Percentiles rank a stretch among this genome's conserved stretches.
These are phyloP conservation scores for Trichoderma koningiopsis DNA, from an alignment of 2,329 filamentous ascomycete genomes.

Conservation along the genomic window DNA sequence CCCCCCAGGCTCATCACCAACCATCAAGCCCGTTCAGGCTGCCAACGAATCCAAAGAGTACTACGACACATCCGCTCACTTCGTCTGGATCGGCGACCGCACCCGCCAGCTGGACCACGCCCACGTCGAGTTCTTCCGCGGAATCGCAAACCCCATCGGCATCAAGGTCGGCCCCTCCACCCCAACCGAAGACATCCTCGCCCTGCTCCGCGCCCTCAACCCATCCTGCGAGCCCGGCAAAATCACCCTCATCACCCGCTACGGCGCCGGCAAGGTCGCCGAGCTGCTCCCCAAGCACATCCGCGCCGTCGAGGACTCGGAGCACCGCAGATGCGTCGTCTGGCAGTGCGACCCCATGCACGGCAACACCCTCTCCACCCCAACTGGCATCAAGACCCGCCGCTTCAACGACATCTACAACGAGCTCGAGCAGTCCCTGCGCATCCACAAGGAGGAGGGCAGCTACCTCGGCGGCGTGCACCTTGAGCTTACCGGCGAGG, in stretches of 20 bases:
- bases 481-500: conserved; percentile 91
- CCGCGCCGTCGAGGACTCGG: conserved; percentile 79
- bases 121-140: conserved; percentile 96
- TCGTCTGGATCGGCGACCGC: conserved; percentile 97
- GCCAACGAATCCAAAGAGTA: conserved; percentile 59
- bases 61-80: conserved; percentile 95
- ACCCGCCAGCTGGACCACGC: conserved; percentile 91
- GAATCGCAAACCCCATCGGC: conserved; percentile 92
- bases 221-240: conserved; percentile 82
- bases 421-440: conserved; percentile 80
- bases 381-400: conserved; percentile 84
- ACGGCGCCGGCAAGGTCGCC: conserved; percentile 78
- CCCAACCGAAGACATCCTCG: conserved; percentile 71
- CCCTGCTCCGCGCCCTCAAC: conserved; percentile 83
- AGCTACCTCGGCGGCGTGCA: conserved; percentile 94
- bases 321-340: conserved; percentile 68
- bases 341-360: conserved; percentile 99
- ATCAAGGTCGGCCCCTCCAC: conserved; percentile 95
- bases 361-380: conserved; percentile 72
- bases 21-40: conserved; percentile 36
- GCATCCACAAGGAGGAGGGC: conserved; percentile 79
- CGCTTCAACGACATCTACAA: conserved; percentile 87
- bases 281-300: conserved; percentile 82
- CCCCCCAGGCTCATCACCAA: conserved; percentile 47
- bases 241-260: conserved; percentile 93